Evolutionary conservation across 78 protist species (phyloP), one percentile per base, ranked within the genome.

Genomic region (Dictyostelium purpureum): DNA sequence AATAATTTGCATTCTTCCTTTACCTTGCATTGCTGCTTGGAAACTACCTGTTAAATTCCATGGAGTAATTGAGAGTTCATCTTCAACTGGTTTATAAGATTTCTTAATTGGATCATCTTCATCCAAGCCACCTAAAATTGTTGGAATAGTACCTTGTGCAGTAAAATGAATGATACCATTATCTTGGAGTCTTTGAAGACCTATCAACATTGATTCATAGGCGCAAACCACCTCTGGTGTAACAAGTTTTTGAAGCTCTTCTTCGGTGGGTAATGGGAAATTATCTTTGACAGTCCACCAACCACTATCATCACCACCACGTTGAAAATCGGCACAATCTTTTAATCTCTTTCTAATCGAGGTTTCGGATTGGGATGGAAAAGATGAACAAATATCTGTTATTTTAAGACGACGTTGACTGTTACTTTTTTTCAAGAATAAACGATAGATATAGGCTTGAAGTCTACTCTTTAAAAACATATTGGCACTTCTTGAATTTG

Each of bases 221-320:
- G 85, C 28, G 28, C 83, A 83, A 12, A 92, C 85, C 0, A 47
- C 49, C n/a, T 92, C 95, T 6, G 95, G 95, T 2, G 95, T 67
- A 35, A 92, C 85, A 51, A 82, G 21, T 40, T 59, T 77, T 49
- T 80, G 87, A 12, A 92, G 65, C 21, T 92, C 95, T 2, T 92
- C 95, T 21, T 92, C 95, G 0, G 90, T 49, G 0, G 95, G 95
- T 0, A 92, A 65, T 40, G 54, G 75, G 40, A 74, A 92, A 31
- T 75, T 73, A 47, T 81, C 95, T 63, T 92, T 92, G 21, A 92
- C 78, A 6, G 78, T 83, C 95, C 95, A 92, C 82, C 88, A 78
- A 31, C 95, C 95, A 43, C 91, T 82, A 45, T 92, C 95, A 28
- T 80, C 95, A 43, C 95, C 95, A 74, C 95, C 95, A 56, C 95